Base-by-base conservation (phyloP, 495 filamentous ascomycete genomes). In the Penicillium daleae region DNA sequence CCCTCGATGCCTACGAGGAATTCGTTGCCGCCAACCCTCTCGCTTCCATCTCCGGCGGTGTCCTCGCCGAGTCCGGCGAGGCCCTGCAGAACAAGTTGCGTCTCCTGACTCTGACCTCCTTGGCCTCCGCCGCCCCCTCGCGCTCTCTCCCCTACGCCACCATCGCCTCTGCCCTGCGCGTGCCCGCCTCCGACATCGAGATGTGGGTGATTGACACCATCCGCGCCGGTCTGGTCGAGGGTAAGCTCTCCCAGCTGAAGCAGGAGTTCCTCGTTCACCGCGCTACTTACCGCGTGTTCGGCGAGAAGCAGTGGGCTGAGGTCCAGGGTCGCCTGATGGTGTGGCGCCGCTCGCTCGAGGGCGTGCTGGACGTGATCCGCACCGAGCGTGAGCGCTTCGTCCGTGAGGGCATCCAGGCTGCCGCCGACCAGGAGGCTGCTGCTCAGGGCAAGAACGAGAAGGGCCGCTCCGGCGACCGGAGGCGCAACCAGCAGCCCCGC, bases 151-250 rank as follows among this genome's bases (percentile, higher is more conserved):
- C 92, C 35, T 99, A 99, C 78, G 81, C 80, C 64, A 83, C 85
- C 60, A 97, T 99, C 68, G 84, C 90, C 44, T 86, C 89, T 60
- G 87, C 92, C 6, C 85, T 99, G 37, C 89, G 93, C 74, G 87
- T 99, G 42, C 86, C 90, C 19, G 65, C 73, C 29, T 87, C 90
- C 59, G 92, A 97, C 49, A 92, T 97, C 10, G 95, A 99, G 83
- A 89, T 92, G 84, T 99, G 95, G 95, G 90, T 97, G 55, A 99
- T 99, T 65, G 96, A 99, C 76, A 92, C 94, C 53, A 97, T 99
- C 76, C 90, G 96, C 42, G 92, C 93, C 42, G 91, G 91, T 35
- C 87, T 99, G 21, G 90, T 98, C 55, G 95, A 99, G 80, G 95
- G 95, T 63, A 93, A 95, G 76, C 84, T 99, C 54, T 91, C 88